These are phyloP conservation scores for Actinomucor elegans DNA, from an alignment of 371 early-diverging fungal genomes.

Conservation along the genomic window DNA sequence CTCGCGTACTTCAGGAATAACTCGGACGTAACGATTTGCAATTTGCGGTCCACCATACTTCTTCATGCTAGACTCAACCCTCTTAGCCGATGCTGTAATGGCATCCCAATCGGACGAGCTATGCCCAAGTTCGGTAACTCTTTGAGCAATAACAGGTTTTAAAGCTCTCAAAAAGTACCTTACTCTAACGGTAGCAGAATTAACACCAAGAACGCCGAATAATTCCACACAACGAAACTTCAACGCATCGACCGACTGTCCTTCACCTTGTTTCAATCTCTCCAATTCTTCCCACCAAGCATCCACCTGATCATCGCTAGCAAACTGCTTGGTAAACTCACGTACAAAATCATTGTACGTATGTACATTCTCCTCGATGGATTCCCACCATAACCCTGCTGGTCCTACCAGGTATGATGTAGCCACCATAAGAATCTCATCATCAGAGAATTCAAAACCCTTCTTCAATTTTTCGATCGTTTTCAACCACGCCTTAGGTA, in stretches of 20 bases:
- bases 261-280: background rate
- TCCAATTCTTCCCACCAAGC: conserved; percentile 4
- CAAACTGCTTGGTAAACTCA: background rate
- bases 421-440: background rate
- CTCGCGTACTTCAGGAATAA: too few species aligned
- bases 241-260: background rate
- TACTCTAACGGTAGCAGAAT: background rate
- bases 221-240: background rate
- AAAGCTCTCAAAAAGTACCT: background rate
- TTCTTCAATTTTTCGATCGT: background rate
- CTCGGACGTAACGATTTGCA: too few species aligned
- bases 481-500: conserved; percentile 2
- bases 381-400: conserved; percentile 3
- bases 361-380: background rate
- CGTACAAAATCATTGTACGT: background rate
- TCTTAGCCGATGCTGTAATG: background rate
- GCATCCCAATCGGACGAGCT: background rate
- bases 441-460: background rate
- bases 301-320: background rate
- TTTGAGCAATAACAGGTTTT: background rate
- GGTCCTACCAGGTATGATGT: background rate
- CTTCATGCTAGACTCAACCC: background rate
- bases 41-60: too few species aligned
- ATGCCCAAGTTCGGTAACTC: background rate
- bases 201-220: background rate